Evolutionary conservation across 2,329 filamentous ascomycete genomes (phyloP).

Genomic region (Aspergillus intermedius): DNA sequence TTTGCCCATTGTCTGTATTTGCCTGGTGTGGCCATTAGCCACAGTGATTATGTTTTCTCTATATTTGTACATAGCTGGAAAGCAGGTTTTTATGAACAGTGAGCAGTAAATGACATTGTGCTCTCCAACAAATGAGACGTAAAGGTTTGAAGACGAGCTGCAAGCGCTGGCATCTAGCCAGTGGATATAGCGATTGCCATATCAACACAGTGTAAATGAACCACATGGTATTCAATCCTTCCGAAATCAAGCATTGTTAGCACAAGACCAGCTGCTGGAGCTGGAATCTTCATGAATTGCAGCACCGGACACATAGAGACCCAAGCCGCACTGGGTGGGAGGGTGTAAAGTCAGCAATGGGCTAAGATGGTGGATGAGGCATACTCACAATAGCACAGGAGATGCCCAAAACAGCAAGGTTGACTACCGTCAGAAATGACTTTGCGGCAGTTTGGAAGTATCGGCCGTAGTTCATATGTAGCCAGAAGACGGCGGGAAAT

Average conservation of each 20-base stretch:
- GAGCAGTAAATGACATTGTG: no score
- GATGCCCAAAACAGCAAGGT: slow-evolving; percentile 34
- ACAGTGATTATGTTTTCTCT: no score
- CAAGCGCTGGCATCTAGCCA: no score
- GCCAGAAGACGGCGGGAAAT: slow-evolving; percentile 41
- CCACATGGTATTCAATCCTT: background rate
- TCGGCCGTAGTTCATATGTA: slow-evolving; percentile 41
- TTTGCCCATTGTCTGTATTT: no score
- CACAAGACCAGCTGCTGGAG: slow-evolving; percentile 34
- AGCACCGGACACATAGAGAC: slow-evolving; percentile 36
- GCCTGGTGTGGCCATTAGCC: no score
- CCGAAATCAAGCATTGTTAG: slow-evolving; percentile 22
- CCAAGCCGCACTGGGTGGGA: slow-evolving; percentile 29
- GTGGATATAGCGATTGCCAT: no score
- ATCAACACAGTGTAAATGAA: no score
- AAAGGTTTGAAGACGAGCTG: no score
- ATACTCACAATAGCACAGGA: slow-evolving; percentile 20
- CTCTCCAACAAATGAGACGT: no score
- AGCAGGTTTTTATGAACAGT: no score
- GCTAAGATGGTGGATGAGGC: background rate
- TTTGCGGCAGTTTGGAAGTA: slow-evolving; percentile 38
- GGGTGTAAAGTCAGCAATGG: background rate
- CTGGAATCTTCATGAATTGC: slow-evolving; percentile 30
- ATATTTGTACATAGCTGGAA: no score
- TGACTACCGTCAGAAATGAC: slow-evolving; percentile 37